phyloP scores from a whole-genome alignment of 2,329 filamentous ascomycete species.

The Monosporascus ibericus region DNA sequence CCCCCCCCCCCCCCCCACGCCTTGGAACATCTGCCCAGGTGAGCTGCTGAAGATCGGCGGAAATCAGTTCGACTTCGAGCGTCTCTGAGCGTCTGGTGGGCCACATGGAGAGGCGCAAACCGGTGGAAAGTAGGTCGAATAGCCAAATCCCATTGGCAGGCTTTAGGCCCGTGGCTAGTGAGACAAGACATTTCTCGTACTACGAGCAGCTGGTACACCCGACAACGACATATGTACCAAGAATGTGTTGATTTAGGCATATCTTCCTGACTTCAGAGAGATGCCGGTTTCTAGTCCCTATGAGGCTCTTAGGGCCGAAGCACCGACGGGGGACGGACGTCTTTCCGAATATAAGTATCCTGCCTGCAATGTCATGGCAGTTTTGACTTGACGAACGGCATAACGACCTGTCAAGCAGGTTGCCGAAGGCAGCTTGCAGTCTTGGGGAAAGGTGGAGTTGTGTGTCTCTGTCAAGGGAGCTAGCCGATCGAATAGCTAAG shows the following conservation, averaged over 20 bases:
- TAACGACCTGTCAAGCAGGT: not conserved
- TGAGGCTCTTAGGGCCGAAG: too few relatives aligned
- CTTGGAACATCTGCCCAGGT: not conserved
- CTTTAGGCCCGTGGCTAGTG: not conserved
- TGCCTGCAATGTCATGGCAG: not conserved
- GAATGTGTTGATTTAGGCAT: not conserved
- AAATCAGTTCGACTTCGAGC: not conserved
- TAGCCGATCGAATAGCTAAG: too few relatives aligned
- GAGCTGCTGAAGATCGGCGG: not conserved
- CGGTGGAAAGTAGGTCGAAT: too few relatives aligned
- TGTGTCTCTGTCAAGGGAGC: too few relatives aligned
- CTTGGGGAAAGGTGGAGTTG: not conserved
- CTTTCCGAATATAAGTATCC: not conserved
- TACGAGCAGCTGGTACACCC: too few relatives aligned
- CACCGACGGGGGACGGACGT: too few relatives aligned
- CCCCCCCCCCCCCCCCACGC: not conserved
- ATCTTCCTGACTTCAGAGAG: too few relatives aligned
- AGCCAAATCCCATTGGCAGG: not conserved
- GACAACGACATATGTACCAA: not conserved
- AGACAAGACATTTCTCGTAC: not conserved
- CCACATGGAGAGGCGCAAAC: not conserved
- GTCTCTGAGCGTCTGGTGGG: not conserved
- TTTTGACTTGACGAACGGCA: not conserved
- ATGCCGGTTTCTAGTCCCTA: too few relatives aligned
- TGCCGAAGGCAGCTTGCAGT: not conserved